Conservation (phyloP, 345 rosid genomes). For the Laguncularia racemosa region DNA sequence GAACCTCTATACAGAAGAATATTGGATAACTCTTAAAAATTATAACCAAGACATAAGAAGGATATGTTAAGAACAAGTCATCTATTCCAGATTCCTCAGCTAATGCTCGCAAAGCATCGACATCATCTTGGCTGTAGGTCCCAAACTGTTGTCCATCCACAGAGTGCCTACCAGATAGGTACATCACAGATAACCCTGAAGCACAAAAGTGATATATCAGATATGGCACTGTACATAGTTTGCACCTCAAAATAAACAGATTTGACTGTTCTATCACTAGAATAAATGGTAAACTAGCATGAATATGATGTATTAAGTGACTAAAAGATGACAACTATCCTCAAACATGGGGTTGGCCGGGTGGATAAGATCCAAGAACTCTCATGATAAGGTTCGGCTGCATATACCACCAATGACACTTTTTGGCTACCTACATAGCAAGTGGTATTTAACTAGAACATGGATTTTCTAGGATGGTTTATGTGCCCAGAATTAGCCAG, state of each 20-base stretch:
- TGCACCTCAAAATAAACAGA: neutral
- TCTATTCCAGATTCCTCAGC: constrained; percentile 81
- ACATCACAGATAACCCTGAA: constrained; percentile 71
- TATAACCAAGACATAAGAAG: constrained; percentile 12
- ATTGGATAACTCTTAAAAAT: neutral
- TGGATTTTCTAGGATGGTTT: no score
- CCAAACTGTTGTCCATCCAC: constrained; percentile 56
- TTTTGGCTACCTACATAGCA: no score
- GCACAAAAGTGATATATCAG: constrained; percentile 18
- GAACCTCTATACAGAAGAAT: neutral
- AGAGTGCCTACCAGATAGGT: constrained; percentile 76
- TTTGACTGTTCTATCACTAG: neutral
- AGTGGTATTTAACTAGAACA: no score
- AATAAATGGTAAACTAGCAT: no score
- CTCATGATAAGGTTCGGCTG: no score
- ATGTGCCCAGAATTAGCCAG: no score
- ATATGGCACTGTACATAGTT: neutral
- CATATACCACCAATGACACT: no score
- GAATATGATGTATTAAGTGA: no score
- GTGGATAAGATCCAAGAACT: no score
- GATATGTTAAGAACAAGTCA: constrained; percentile 86
- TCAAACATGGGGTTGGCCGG: no score
- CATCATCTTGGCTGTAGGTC: constrained; percentile 71
- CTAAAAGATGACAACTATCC: no score
- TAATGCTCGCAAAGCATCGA: constrained; percentile 83